Conservation (phyloP, 2,329 filamentous ascomycete genomes). For the Monosporascus cannonballus region DNA sequence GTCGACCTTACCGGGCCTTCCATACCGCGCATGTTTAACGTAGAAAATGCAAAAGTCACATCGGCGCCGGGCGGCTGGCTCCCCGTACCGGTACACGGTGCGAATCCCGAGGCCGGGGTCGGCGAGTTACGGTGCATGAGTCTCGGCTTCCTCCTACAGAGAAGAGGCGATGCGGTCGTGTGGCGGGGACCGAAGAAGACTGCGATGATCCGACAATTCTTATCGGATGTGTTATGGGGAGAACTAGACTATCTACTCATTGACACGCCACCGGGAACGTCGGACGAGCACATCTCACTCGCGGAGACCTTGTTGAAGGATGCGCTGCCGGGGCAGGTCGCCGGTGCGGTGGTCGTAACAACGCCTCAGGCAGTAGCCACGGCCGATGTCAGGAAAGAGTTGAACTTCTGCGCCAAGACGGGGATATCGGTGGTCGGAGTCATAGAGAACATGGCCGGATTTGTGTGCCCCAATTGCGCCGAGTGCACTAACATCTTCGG, state of each 20-base stretch:
- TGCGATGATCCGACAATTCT: slow-evolving; percentile 95
- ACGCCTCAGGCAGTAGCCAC: slow-evolving; percentile 93
- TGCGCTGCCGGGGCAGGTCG: slow-evolving; percentile 60
- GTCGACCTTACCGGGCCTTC: slow-evolving; percentile 94
- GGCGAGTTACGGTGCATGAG: slow-evolving; percentile 81
- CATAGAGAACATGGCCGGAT: slow-evolving; percentile 94
- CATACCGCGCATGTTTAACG: slow-evolving; percentile 89
- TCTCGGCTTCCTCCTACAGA: slow-evolving; percentile 79
- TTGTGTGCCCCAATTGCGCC: slow-evolving; percentile 71
- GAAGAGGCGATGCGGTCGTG: slow-evolving; percentile 84
- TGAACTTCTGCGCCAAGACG: slow-evolving; percentile 89
- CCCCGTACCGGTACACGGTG: slow-evolving; percentile 75
- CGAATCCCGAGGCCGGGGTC: slow-evolving; percentile 41
- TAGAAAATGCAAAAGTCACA: slow-evolving; percentile 82
- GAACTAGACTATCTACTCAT: slow-evolving; percentile 87
- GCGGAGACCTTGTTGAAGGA: slow-evolving; percentile 74
- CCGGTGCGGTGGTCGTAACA: slow-evolving; percentile 89
- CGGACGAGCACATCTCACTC: slow-evolving; percentile 93
- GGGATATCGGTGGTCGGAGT: slow-evolving; percentile 77
- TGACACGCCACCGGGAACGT: slow-evolving; percentile 93
- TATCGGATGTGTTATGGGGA: slow-evolving; percentile 85
- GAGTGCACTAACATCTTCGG: slow-evolving; percentile 94
- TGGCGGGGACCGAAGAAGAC: slow-evolving; percentile 99
- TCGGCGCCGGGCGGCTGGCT: slow-evolving; percentile 91
- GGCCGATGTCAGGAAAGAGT: slow-evolving; percentile 87